Base-by-base conservation (phyloP, 345 rosid genomes). In the Aquilaria sinensis region DNA sequence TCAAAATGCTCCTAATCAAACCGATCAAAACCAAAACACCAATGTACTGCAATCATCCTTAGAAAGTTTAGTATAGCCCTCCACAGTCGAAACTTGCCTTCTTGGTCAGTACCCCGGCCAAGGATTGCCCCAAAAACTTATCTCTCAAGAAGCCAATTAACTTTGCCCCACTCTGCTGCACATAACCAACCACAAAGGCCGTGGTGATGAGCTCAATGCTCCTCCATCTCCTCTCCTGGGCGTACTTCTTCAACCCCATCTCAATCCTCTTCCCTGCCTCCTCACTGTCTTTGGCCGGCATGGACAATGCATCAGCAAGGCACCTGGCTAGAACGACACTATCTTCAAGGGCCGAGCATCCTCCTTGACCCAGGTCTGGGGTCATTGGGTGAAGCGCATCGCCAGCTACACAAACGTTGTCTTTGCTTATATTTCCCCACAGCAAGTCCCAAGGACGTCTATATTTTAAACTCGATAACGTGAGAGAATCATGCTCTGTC, bases 321-420 rank as follows among this genome's bases (percentile, higher is more conserved):
- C 96, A 84, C 58, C 96, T 82, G 50, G 90, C 92, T 1, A 86
- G 63, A 58, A 86, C 70, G 49, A 86, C 66, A 4, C 83, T 77
- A 47, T 86, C 96, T 72, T 89, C 96, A 53, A 86, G 65, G 53
- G 93, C 87, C 2, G 79, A 62, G 63, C 89, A 85, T 12, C 81
- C 94, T 3, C 94, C 94, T 70, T 87, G 97, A 48, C 83, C 90
- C 0, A 83, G 51, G 51, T 85, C 92, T 5, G 90, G 86, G 29
- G 88, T 85, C 88, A 88, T 88, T 9, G 90, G 84, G 66, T 88
- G 92, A 31, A 82, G 79, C 10, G 92, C 90, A 68, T 88, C 90
- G 47, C 90, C 92, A 6, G 86, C 88, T 12, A 84, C 83, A 56
- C 88, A 85, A 2, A 78, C 79, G 49, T 79, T 85, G 53, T 79